Evolutionary conservation across 495 filamentous ascomycete genomes (phyloP).

Genomic region (Annulohypoxylon bovei): DNA sequence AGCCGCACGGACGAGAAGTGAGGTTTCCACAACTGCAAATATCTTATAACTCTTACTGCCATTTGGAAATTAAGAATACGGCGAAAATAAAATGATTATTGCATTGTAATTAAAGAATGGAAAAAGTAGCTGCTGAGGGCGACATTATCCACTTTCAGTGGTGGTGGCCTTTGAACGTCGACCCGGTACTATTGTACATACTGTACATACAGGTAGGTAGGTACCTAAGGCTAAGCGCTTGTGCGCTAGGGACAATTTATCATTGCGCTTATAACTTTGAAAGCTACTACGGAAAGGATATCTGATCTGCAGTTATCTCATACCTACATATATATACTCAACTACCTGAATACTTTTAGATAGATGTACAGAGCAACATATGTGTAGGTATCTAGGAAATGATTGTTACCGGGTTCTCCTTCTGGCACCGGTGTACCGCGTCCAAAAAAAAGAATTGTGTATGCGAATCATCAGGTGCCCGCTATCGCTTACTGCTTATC

Average conservation of each 20-base stretch:
- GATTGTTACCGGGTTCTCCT: neutral
- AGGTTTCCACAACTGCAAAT: neutral
- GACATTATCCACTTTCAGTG: neutral
- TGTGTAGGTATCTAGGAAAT: neutral
- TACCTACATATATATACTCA: too few relatives aligned
- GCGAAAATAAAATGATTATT: neutral
- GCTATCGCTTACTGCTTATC: neutral
- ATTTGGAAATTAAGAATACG: neutral
- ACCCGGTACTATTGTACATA: neutral
- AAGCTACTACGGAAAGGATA: neutral
- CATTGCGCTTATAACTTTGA: neutral
- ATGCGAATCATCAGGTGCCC: neutral
- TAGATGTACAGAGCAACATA: neutral
- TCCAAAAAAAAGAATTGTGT: neutral
- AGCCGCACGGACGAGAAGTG: neutral
- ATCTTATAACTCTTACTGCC: neutral
- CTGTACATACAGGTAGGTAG: too few relatives aligned
- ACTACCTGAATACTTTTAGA: too few relatives aligned
- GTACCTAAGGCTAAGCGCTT: too few relatives aligned
- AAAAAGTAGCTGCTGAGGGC: neutral
- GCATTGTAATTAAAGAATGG: neutral
- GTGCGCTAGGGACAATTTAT: neutral
- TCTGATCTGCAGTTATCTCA: too few relatives aligned
- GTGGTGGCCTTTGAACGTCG: neutral
- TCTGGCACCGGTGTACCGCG: neutral